These are phyloP conservation scores for Linnemannia hyalina DNA, from an alignment of 192 early-diverging fungal species.

Conservation along the genomic window DNA sequence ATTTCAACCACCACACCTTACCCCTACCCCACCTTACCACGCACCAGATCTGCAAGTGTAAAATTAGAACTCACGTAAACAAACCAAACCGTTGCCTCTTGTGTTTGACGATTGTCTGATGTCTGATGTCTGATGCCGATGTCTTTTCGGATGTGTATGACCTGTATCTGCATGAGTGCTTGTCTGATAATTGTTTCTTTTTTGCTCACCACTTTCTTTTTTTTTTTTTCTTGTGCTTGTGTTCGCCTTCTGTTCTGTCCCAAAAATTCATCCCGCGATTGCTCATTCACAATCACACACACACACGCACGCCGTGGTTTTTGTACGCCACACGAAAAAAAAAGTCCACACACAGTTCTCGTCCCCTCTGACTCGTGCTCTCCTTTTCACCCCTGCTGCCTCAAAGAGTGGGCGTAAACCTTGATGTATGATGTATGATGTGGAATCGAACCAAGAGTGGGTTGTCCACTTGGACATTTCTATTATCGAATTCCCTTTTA, in stretches of 20 bases:
- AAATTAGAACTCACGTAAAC: constrained; percentile 5
- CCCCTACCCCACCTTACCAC: too few relatives aligned
- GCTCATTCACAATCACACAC: not conserved
- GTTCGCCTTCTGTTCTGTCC: not conserved
- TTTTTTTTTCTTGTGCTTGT: not conserved
- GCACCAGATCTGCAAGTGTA: not conserved
- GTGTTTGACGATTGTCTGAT: not conserved
- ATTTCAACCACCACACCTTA: too few relatives aligned
- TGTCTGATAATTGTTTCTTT: not conserved
- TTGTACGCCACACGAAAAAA: not conserved
- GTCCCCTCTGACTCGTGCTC: not conserved
- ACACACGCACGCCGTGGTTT: not conserved
- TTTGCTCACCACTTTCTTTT: not conserved
- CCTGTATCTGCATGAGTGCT: not conserved
- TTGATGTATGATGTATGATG: too few relatives aligned
- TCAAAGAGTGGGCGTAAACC: not conserved
- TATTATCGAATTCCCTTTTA: not conserved
- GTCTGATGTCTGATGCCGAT: constrained; percentile 1
- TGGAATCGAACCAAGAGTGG: too few relatives aligned
- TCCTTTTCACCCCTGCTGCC: not conserved
- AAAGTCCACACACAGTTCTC: not conserved
- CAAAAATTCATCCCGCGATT: not conserved
- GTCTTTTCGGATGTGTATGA: not conserved
- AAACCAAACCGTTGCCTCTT: not conserved
- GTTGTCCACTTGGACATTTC: not conserved